These are phyloP conservation scores for Glycine soja DNA, from an alignment of 306 rosid species.

Conservation along the genomic window DNA sequence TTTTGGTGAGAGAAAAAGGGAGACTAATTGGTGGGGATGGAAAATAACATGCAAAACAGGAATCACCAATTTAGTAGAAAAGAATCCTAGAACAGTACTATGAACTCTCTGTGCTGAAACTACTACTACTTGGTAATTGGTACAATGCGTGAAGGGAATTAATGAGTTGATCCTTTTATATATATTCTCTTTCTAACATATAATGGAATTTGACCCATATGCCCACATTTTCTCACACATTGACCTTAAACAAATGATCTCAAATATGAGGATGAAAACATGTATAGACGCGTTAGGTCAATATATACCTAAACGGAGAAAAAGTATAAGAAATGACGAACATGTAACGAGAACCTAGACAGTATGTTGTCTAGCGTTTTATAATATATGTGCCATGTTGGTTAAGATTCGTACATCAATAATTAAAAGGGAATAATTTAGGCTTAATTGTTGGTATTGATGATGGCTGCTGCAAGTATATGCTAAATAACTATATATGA, in stretches of 20 bases:
- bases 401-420: slow-evolving; percentile 47
- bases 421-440: slow-evolving; percentile 38
- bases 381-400: slow-evolving; percentile 41
- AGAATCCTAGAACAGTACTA: slow-evolving; percentile 73
- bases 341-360: slow-evolving; percentile 39
- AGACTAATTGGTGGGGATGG: slow-evolving; percentile 69
- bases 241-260: slow-evolving; percentile 56
- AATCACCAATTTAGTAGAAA: slow-evolving; percentile 41
- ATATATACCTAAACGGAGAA: slow-evolving; percentile 73
- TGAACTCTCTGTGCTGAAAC: slow-evolving; percentile 31
- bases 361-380: slow-evolving; percentile 47
- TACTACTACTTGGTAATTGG: slow-evolving; percentile 39
- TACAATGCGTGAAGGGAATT: slow-evolving; percentile 47
- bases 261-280: slow-evolving; percentile 52
- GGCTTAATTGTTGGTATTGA: slow-evolving; percentile 40
- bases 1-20: slow-evolving; percentile 59
- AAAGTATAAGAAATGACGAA: slow-evolving; percentile 46
- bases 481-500: not conserved
- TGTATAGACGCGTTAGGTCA: slow-evolving; percentile 59
- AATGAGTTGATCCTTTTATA: slow-evolving; percentile 6
- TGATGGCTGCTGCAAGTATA: slow-evolving; percentile 8
- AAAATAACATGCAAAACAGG: slow-evolving; percentile 69
- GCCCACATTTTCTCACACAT: slow-evolving; percentile 57
- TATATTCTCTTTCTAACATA: slow-evolving; percentile 21
- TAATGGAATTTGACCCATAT: slow-evolving; percentile 60